Base-by-base conservation (phyloP, 1,284 basidiomycete genomes). In the Malassezia nana region DNA sequence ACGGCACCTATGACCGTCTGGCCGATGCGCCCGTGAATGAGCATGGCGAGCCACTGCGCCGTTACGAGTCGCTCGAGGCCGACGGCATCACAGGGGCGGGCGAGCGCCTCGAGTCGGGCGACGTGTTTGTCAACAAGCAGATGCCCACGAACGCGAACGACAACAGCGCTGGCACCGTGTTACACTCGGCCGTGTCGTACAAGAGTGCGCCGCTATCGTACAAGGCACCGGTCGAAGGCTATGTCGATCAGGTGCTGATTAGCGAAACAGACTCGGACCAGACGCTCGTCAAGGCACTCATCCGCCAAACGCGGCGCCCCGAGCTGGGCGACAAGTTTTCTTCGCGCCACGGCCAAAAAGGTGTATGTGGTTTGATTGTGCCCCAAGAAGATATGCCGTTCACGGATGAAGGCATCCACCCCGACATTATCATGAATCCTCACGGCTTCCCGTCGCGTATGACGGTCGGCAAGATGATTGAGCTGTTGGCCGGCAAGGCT, bases 301-400 rank as follows among this genome's bases (percentile, higher is more conserved):
- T 96, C 66, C 84, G 94, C 32, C 94, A 98, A 78, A 99, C 94
- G 20, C 82, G 94, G 67, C 80, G 89, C 46, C 94, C 94, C 24
- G 94, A 99, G 71, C 78, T 98, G 9, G 94, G 94, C 3, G 94
- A 99, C 79, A 99, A 99, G 77, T 99, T 99, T 74, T 95, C 91
- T 35, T 91, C 88, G 3, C 80, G 94, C 59, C 94, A 99, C 75
- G 94, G 94, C 38, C 94, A 99, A 77, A 99, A 99, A 77, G 94
- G 94, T 60, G 94, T 98, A 13, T 96, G 91, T 75, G 94, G 94
- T 16, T 77, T 99, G 71, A 98, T 98, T 70, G 92, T 96, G 47
- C 92, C 90, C 65, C 94, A 98, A 72, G 89, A 90, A 67, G 94
- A 99, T 76, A 86, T 99, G 89, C 94, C 94, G 4, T 99, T 99